Evolutionary conservation across 306 rosid species (phyloP).

Genomic region (Quercus gilva): DNA sequence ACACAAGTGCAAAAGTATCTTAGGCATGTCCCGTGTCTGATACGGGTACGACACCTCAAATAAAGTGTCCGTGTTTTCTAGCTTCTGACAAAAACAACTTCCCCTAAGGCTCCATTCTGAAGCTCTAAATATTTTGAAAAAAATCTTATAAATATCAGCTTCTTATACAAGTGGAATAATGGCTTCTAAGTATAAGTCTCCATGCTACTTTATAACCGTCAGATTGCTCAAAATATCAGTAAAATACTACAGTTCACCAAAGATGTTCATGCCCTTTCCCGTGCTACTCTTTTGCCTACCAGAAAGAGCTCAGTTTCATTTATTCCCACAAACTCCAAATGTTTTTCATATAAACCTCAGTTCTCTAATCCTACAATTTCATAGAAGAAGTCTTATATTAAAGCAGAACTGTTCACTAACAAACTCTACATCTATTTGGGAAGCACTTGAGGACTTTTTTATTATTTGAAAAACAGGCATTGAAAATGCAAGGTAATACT

Average conservation of each 20-base stretch:
- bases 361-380: background rate
- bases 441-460: background rate
- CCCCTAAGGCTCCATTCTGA: too few species aligned
- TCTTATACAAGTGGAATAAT: background rate
- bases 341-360: background rate
- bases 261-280: too few species aligned
- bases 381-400: background rate
- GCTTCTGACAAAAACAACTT: too few species aligned
- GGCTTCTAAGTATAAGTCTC: background rate
- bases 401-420: background rate
- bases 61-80: too few species aligned
- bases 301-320: background rate
- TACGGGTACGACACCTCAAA: too few species aligned
- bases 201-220: too few species aligned
- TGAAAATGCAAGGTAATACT: background rate
- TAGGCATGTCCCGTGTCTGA: too few species aligned
- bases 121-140: too few species aligned
- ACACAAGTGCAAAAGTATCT: too few species aligned
- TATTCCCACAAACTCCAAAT: background rate
- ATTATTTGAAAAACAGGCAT: background rate
- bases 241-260: too few species aligned
- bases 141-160: background rate
- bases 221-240: too few species aligned
- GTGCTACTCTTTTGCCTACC: too few species aligned
- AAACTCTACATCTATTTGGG: background rate